These are phyloP conservation scores for Fusarium sp. DNA, from an alignment of 2,329 filamentous ascomycete genomes.

Conservation along the genomic window DNA sequence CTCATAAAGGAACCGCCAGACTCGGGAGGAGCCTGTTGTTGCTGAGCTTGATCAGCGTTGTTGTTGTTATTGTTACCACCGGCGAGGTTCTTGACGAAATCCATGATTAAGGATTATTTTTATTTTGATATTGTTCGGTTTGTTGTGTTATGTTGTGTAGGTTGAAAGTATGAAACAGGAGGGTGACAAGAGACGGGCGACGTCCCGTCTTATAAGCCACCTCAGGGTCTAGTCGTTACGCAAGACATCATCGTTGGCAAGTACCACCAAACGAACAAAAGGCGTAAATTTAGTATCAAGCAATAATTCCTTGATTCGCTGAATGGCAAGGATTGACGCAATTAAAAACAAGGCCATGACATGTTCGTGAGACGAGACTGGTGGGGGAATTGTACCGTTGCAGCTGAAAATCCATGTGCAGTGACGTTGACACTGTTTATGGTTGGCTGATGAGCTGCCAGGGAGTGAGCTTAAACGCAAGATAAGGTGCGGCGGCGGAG, in stretches of 20 bases:
- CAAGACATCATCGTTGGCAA: neutral
- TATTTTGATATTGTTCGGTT: neutral
- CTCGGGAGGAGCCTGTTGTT: constrained; percentile 44
- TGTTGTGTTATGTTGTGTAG: neutral
- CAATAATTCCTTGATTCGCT: constrained; percentile 24
- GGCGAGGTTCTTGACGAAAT: constrained; percentile 66
- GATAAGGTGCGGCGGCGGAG: constrained; percentile 34
- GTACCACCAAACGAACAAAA: constrained; percentile 5
- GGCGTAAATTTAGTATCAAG: neutral
- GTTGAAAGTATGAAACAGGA: neutral
- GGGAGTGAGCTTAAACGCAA: constrained; percentile 5
- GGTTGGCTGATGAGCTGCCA: constrained; percentile 23
- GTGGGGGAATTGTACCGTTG: neutral
- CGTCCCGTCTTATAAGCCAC: constrained; percentile 9
- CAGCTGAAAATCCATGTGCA: constrained; percentile 36
- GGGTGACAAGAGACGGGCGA: neutral
- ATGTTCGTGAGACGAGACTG: neutral
- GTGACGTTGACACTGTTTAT: constrained; percentile 35
- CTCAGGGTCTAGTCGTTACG: neutral
- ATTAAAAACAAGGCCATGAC: constrained; percentile 17
- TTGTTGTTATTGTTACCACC: constrained; percentile 53
- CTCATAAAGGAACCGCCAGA: constrained; percentile 67
- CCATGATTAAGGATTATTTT: constrained; percentile 56
- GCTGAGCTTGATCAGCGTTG: constrained; percentile 44
- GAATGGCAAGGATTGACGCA: constrained; percentile 36